Base-by-base conservation (phyloP, 176 grass and related monocot genomes). In the Dactylis glomerata region DNA sequence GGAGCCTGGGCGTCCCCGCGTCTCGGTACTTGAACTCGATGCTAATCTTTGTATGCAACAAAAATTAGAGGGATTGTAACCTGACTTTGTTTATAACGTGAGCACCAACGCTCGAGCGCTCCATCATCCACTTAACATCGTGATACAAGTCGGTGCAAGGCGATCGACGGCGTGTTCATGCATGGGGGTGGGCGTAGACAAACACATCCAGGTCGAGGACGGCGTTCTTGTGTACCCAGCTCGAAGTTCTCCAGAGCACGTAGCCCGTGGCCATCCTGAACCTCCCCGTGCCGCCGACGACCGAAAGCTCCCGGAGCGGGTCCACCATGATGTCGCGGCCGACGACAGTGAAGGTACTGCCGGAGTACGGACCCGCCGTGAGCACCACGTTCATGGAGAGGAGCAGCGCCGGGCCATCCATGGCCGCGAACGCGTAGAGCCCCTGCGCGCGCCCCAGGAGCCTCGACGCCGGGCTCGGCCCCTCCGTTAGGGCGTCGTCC, bases 241-340 rank as follows among this genome's bases (percentile, higher is more conserved):
- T 85, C 2, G 46, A 11, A 36, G 75, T 85, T 64, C 15, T 85
- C 75, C 46, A 78, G 34, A 78, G 83, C 24, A 58, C 63, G 75
- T 85, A 85, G 0, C 75, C 83, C 1, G n/a, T 44, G 2, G 83
- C 62, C 83, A 85, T 85, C 17, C 83, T 12, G 62, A 85, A 85
- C 24, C 3, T 11, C 17, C 74, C 83, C 3, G 83, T 68, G 8
- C 37, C 37, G 40, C 40, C 34, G 34, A 36, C 34, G 5, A 36
- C 3, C n/a, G n/a, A n/a, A n/a, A n/a, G n/a, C n/a, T n/a, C n/a
- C n/a, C n/a, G n/a, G n/a, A n/a, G n/a, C n/a, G n/a, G n/a, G n/a
- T n/a, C n/a, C n/a, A n/a, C n/a, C n/a, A n/a, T n/a, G n/a, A n/a
- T n/a, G n/a, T n/a, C n/a, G n/a, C n/a, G 34, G 34, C 34, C 34